Evolutionary conservation across 148 eudicot species (phyloP).

Genomic region (Heliamphora exappendiculata): DNA sequence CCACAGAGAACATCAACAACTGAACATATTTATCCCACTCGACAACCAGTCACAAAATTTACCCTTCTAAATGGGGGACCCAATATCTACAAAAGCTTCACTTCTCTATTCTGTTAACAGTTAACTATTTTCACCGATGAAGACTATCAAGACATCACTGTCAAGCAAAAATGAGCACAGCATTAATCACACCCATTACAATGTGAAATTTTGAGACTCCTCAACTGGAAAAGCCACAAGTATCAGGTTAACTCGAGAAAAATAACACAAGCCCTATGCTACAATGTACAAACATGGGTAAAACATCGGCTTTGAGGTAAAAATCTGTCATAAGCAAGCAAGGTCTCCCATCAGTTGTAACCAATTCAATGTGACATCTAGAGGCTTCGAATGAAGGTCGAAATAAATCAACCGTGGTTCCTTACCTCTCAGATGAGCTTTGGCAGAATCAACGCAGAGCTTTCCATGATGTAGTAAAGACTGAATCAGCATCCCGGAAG

Average conservation of each 20-base stretch:
- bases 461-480: not conserved
- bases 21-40: too few species aligned
- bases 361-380: not conserved
- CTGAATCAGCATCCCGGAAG: constrained; percentile 46
- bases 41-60: too few species aligned
- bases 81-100: too few species aligned
- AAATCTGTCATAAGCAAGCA: not conserved
- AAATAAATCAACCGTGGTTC: not conserved
- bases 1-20: too few species aligned
- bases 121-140: too few species aligned
- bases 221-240: not conserved
- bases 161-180: not conserved
- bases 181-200: not conserved
- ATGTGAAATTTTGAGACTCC: not conserved
- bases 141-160: not conserved
- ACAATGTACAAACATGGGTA: constrained; percentile 21
- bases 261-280: constrained; percentile 9
- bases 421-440: not conserved
- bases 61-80: too few species aligned
- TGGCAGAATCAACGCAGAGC: not conserved
- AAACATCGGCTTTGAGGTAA: not conserved
- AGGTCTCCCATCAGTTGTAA: not conserved
- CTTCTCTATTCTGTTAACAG: too few species aligned
- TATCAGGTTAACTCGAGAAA: not conserved
- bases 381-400: not conserved